Evolutionary conservation across 768 basidiomycete species (phyloP), one percentile per base, ranked within the genome.

Genomic region (Inosperma sp.): DNA sequence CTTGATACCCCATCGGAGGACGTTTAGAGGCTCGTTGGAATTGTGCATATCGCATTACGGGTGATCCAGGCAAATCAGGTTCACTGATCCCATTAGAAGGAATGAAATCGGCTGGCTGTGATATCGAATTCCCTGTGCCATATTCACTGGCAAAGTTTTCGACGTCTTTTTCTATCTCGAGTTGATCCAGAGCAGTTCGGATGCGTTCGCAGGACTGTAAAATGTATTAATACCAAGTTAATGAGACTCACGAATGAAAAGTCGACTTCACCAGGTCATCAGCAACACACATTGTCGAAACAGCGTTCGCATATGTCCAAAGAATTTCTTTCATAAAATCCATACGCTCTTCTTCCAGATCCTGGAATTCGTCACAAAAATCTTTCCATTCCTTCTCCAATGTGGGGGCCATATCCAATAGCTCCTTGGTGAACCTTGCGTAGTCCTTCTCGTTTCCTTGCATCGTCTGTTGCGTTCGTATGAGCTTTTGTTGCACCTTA

Each of bases 331-430:
- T 97, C 73, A 89, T 82, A 65, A 94, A 88, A 54, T 94, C 93
- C 65, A 93, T 68, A 21, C 96, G 79, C 49, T 98, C 96, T 60
- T 98, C 94, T 61, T 99, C 96, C 36, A 96, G 69, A 72, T 99
- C 96, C 69, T 99, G 96, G 56, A 89, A 91, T n/a, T 80, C 79
- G 68, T 99, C 96, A 63, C 93, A 97, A 68, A 94, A 98, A 10
- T 74, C 75, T 68, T 90, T 94, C 94, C 94, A 99, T 45, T 93
- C 87, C 53, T 75, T 72, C 64, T 97, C 94, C 95, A 94, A 98
- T 56, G 82, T 82, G 19, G 72, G 76, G 46, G 81, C 71, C 37
- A 88, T 83, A 43, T 92, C 87, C 56, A 81, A 74, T 29, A 96
- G 68, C 0, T 82, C 84, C 50, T 79, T 78, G 3, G 86, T 81